A percentile compares a stretch with the other conserved stretches of the same genome.
Conservation (phyloP, 805 yeast genomes). For the Yamadazyma endophytica region DNA sequence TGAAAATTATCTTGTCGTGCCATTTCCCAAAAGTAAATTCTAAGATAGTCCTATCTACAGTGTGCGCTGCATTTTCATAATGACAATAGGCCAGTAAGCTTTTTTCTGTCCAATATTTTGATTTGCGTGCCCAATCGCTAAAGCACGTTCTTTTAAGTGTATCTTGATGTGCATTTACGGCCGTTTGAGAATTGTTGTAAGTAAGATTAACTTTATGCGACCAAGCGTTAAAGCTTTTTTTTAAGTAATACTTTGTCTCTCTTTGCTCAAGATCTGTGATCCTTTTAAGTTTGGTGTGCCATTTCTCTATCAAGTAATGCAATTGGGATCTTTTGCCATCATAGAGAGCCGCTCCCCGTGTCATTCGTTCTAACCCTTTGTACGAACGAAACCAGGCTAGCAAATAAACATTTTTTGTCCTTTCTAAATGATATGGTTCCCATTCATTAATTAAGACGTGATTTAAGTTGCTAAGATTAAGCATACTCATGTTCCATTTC, state of each 20-base stretch:
- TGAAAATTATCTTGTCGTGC: not conserved
- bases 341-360: constrained; percentile 6
- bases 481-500: constrained; percentile 19
- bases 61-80: too few relatives aligned
- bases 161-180: too few relatives aligned
- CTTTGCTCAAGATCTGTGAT: too few relatives aligned
- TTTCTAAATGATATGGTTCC: constrained; percentile 2
- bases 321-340: constrained; percentile 6
- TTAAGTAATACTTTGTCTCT: too few relatives aligned
- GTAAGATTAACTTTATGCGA: too few relatives aligned
- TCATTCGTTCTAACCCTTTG: constrained; percentile 2
- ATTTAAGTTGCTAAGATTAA: constrained; percentile 12
- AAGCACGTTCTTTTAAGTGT: too few relatives aligned
- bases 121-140: too few relatives aligned
- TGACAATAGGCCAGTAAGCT: too few relatives aligned
- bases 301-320: constrained; percentile 4
- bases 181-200: too few relatives aligned
- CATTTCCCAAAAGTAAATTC: constrained; percentile 2
- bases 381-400: constrained; percentile 10
- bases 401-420: constrained; percentile 4
- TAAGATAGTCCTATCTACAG: not conserved
- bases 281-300: constrained; percentile 5
- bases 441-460: constrained; percentile 8
- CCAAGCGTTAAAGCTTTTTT: too few relatives aligned
- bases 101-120: too few relatives aligned